A percentile compares a stretch with the other conserved stretches of the same genome.
Conservation (phyloP, 148 eudicot species). For the Mesembryanthemum crystallinum region DNA sequence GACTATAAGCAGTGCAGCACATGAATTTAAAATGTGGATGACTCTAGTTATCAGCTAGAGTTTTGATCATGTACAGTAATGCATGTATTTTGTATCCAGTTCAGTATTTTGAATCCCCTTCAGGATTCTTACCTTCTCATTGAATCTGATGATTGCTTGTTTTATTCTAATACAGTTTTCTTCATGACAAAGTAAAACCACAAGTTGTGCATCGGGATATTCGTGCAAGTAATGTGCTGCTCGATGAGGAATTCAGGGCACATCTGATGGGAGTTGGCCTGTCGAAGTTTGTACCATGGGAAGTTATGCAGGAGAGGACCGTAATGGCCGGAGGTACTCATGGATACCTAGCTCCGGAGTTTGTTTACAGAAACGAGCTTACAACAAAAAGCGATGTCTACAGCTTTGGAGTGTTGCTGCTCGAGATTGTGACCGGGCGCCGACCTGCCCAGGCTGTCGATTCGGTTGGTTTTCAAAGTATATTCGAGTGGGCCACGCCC, state of each 20-base stretch:
- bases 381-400: constrained; percentile 95
- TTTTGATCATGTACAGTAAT: not conserved
- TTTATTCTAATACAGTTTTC: constrained; percentile 47
- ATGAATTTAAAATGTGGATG: not conserved
- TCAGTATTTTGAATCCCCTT: not conserved
- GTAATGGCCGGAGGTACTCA: constrained; percentile 93
- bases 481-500: constrained; percentile 96
- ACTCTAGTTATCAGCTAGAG: not conserved
- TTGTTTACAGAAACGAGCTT: constrained; percentile 85
- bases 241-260: constrained; percentile 81
- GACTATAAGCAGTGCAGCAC: not conserved
- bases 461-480: constrained; percentile 85
- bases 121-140: not conserved
- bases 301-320: constrained; percentile 84
- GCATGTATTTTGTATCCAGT: not conserved
- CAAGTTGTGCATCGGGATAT: constrained; percentile 93
- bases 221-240: constrained; percentile 82
- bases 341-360: constrained; percentile 90
- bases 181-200: constrained; percentile 94
- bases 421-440: constrained; percentile 85
- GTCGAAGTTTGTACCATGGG: constrained; percentile 93
- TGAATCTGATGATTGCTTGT: not conserved
- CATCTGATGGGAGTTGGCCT: constrained; percentile 92
- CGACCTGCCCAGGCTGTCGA: constrained; percentile 91
- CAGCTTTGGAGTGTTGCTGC: constrained; percentile 85